A percentile compares a stretch with the other conserved stretches of the same genome.
Evolutionary conservation across 768 basidiomycete species (phyloP).

Genomic region (Mycena floridula): DNA sequence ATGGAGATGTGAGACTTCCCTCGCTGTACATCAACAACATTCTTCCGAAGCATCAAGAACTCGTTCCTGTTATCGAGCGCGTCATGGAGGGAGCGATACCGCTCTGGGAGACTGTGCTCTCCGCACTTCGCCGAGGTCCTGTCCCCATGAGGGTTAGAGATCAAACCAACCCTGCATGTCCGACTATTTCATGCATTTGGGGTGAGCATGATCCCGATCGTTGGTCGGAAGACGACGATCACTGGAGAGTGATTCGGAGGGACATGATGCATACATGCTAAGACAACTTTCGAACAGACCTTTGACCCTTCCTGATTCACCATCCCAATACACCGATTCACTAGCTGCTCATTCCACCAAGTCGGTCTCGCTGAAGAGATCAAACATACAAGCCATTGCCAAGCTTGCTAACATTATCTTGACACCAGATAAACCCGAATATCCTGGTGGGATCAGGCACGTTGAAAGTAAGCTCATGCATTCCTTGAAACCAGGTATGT

Average conservation of each 20-base stretch:
- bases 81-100: slow-evolving; percentile 15
- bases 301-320: no score
- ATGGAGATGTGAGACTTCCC: slow-evolving; percentile 6
- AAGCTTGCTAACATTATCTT: slow-evolving; percentile 29
- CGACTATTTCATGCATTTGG: no score
- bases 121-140: slow-evolving; percentile 5
- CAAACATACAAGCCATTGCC: no score
- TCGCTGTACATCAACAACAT: slow-evolving; percentile 22
- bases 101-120: slow-evolving; percentile 15
- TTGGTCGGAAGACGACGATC: background rate
- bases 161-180: background rate
- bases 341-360: no score
- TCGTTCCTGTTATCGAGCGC: slow-evolving; percentile 16
- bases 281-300: no score
- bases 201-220: background rate
- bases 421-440: slow-evolving; percentile 11
- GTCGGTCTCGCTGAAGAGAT: no score
- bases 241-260: no score
- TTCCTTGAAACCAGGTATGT: background rate
- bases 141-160: background rate
- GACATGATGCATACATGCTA: no score
- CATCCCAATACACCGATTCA: no score
- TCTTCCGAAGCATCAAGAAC: slow-evolving; percentile 1
- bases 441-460: slow-evolving; percentile 15
- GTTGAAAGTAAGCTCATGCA: slow-evolving; percentile 11